Evolutionary conservation across 2,329 filamentous ascomycete genomes (phyloP), one percentile per base, ranked within the genome.

Genomic region (Taxawa tesnikishii): DNA sequence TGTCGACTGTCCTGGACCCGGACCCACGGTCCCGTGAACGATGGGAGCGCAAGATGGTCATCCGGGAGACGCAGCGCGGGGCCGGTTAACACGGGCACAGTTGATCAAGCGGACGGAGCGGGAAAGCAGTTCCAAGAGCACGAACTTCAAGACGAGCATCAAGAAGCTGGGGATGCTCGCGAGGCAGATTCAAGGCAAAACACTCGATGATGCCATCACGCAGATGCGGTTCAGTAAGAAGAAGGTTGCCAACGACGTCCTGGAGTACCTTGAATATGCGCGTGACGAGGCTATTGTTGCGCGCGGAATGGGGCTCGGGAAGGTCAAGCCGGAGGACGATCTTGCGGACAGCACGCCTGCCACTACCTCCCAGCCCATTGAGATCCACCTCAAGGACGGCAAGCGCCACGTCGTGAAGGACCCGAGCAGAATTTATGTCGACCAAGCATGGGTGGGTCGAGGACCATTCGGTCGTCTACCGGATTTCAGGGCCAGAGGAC

Each of bases 211-310:
- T 21, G 90, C 90, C 10, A 83, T 96, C 43, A 62, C 82, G 33
- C 90, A 98, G 67, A 94, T 98, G 83, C 74, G 79, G 34, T 96
- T 88, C 63, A 88, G 79, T 56, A 83, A 84, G 66, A 98, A 98
- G 73, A 88, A 85, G 63, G 81, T 80, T 41, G 83, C 88, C 5
- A 66, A 73, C 43, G 84, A 94, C 49, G 74, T 96, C 16, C 64
- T 72, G 44, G 77, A 75, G 50, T 82, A 90, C 50, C 64, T 98
- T 12, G 74, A 90, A 50, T 70, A 82, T 47, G 87, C 88, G 2
- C 73, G 79, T 36, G 83, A 94, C 50, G 64, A 79, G 48, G 90
- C 90, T 21, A 66, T 94, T 43, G 81, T 81, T 11, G 70, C 70
- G 46, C 70, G 79, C 24, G 85, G 84, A 9, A 96, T 98, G 88